Evolutionary conservation across 768 basidiomycete species (phyloP).

Genomic region (Mycena sanguinolenta): DNA sequence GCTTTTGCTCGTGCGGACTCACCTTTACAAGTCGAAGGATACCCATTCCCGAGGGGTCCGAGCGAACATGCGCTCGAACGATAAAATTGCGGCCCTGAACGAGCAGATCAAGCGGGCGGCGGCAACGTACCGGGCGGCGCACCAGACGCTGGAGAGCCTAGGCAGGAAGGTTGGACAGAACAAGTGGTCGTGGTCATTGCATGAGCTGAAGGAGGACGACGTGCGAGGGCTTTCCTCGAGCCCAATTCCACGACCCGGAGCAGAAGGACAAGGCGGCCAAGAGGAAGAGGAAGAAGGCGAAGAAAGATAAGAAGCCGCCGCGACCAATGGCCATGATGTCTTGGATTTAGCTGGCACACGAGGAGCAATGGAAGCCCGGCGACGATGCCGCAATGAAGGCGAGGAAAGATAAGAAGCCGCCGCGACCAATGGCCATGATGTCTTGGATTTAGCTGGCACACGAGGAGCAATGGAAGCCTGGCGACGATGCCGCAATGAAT

Average conservation of each 20-base stretch:
- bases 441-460: no score
- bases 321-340: no score
- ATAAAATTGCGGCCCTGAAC: conserved; percentile 11
- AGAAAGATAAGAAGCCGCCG: background rate
- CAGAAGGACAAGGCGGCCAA: no score
- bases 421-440: no score
- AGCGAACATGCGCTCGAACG: no score
- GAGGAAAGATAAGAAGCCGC: background rate
- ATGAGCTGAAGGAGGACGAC: conserved; percentile 30
- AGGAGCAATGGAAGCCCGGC: no score
- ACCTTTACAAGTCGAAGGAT: conserved; percentile 8
- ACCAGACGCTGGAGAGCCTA: background rate
- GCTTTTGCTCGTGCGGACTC: background rate
- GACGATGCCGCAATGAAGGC: background rate
- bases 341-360: no score
- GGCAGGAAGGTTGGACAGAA: conserved; percentile 20
- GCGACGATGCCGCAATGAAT: no score
- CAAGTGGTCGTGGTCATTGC: conserved; percentile 37
- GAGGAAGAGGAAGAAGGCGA: background rate
- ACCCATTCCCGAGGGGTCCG: no score
- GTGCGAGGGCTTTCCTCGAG: conserved; percentile 10
- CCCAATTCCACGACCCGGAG: conserved; percentile 2
- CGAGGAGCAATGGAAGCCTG: no score
- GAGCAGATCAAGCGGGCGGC: conserved; percentile 3
- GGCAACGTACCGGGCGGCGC: background rate